These are phyloP conservation scores for Tribonema minus DNA, from an alignment of 108 stramenopile species.

Conservation along the genomic window DNA sequence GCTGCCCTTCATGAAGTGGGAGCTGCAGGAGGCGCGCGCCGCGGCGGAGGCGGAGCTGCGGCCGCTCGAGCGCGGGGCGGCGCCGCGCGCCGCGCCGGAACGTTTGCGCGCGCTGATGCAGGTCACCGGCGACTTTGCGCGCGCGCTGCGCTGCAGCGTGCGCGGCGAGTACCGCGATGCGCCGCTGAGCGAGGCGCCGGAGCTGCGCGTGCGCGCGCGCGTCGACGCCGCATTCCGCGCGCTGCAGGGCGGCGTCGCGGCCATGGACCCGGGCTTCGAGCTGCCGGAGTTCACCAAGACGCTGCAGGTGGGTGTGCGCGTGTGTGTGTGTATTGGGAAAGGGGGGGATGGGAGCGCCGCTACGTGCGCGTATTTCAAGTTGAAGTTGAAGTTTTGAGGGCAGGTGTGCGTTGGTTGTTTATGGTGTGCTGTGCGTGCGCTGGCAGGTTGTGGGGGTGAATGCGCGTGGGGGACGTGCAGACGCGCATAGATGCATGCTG, in stretches of 20 bases:
- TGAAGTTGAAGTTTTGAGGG: too few species aligned
- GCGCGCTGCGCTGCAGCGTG: slow-evolving; percentile 24
- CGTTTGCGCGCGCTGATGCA: too few species aligned
- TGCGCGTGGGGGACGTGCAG: too few species aligned
- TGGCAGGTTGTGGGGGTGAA: too few species aligned
- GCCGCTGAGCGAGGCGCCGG: slow-evolving; percentile 16
- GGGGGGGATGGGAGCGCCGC: too few species aligned
- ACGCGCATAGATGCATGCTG: too few species aligned
- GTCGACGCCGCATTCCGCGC: slow-evolving; percentile 27
- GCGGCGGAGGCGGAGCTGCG: slow-evolving; percentile 23
- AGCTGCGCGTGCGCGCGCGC: slow-evolving; percentile 1
- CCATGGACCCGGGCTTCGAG: slow-evolving; percentile 35
- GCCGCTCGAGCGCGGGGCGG: too few species aligned
- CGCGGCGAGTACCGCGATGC: slow-evolving; percentile 31
- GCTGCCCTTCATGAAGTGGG: slow-evolving; percentile 42
- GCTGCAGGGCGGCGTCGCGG: slow-evolving; percentile 16
- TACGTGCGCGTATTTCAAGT: too few species aligned
- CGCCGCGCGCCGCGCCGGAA: too few species aligned
- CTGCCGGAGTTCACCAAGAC: slow-evolving; percentile 31
- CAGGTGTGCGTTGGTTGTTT: too few species aligned
- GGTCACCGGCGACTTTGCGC: slow-evolving; percentile 11
- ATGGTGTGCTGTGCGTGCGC: too few species aligned
- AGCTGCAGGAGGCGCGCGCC: slow-evolving; percentile 13
- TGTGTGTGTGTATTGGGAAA: too few species aligned
- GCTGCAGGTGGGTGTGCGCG: slow-evolving; percentile 24